Evolutionary conservation across 441 rosid species (phyloP), one percentile per base, ranked within the genome.

Genomic region (Gossypium davidsonii): DNA sequence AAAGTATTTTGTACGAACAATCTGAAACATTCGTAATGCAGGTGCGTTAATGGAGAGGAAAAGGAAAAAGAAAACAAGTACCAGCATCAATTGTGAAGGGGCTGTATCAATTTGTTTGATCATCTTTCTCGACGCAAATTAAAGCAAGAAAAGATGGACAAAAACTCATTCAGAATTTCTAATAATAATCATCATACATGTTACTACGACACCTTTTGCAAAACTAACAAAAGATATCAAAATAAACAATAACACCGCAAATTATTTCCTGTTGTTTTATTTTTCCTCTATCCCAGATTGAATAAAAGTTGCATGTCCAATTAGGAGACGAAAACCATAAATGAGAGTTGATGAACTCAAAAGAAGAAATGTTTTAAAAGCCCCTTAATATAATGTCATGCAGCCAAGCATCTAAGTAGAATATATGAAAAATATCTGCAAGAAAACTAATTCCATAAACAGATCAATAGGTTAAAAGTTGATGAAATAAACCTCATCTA

Each of bases 1-100:
- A 76, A 94, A 90, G 79, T 85, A 83, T 70, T 92, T 94, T 1
- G 92, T 91, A 52, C 98, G 95, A 62, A 94, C 91, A 73, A 94
- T 84, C 98, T 90, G 85, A 67, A 49, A n/a, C 58, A 67, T 25
- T 49, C 34, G 25, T 39, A 14, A 42, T 42, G 69, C 4, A 20
- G 31, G 2, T 8, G 28, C 4, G 1, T 64, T 23, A 64, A 20
- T 42, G 52, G 53, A 5, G 37, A 6, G 34, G 34, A 4, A 31
- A 31, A n/a, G 17, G 1, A 7, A 25, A 14, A 48, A n/a, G 71
- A 48, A 67, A 66, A n/a, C 31, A 67, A 44, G 11, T 21, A 10
- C 37, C 55, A 4, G 26, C 70, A 65, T 44, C 55, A 5, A n/a
- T 65, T 18, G 37, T 5, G 3, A 6, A 31, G 1, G 34, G 34